Conservation (phyloP, 1,284 basidiomycete species). For the Ganoderma multipileum region DNA sequence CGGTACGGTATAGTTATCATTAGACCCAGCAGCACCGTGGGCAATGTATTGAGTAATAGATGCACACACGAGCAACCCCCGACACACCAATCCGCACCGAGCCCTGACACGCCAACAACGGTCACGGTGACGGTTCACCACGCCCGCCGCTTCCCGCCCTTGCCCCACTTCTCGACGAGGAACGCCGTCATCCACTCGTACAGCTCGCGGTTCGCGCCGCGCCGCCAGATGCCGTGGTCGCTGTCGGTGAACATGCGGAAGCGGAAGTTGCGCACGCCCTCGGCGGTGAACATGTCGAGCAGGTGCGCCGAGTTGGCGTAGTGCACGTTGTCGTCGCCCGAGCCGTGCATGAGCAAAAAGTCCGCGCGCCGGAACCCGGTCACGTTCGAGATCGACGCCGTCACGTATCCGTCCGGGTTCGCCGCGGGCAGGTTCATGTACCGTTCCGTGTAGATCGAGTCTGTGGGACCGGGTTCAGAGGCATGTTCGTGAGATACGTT, state of each 20-base stretch:
- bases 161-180: conserved; percentile 91
- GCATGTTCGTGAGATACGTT: no score
- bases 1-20: background rate
- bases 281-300: conserved; percentile 89
- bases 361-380: conserved; percentile 83
- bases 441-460: conserved; percentile 94
- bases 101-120: no score
- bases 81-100: background rate
- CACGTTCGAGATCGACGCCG: conserved; percentile 85
- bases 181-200: conserved; percentile 89
- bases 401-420: conserved; percentile 86
- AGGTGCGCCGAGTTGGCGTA: conserved; percentile 90
- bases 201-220: conserved; percentile 85
- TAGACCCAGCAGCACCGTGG: background rate
- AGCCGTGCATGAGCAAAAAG: conserved; percentile 90
- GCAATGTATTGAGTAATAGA: background rate
- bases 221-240: conserved; percentile 76
- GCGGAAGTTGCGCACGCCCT: conserved; percentile 78
- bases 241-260: conserved; percentile 98
- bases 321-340: conserved; percentile 95
- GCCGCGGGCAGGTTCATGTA: conserved; percentile 88
- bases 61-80: background rate
- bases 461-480: conserved; percentile 44
- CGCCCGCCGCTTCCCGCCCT: conserved; percentile 63
- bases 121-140: conserved; percentile 16